Evolutionary conservation across 148 eudicot genomes (phyloP).

Genomic region (Persicaria maculosa): DNA sequence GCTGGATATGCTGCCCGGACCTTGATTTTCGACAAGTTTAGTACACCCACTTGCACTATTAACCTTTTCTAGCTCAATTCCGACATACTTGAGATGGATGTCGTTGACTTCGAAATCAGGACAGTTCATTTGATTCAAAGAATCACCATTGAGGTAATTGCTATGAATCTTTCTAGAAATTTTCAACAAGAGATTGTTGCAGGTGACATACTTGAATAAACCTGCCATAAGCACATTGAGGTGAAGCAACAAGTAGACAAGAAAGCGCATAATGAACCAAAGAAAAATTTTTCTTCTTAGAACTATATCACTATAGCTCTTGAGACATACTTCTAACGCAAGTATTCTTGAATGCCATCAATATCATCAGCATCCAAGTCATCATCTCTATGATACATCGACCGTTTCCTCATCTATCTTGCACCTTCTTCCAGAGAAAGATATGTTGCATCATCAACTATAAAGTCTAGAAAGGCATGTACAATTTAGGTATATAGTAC

Average conservation of each 20-base stretch:
- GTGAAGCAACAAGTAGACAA: too few species aligned
- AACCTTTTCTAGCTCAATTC: conserved; percentile 5
- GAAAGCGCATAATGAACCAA: too few species aligned
- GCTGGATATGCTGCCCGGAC: conserved; percentile 19
- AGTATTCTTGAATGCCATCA: conserved; percentile 64
- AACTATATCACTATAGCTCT: conserved; percentile 49
- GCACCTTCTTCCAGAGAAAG: conserved; percentile 52
- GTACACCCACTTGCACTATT: conserved; percentile 24
- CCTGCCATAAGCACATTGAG: too few species aligned
- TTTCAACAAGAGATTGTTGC: conserved; percentile 62
- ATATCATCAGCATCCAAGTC: conserved; percentile 62
- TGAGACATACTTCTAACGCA: conserved; percentile 60
- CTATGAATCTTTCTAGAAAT: conserved; percentile 37
- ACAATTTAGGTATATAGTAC: too few species aligned
- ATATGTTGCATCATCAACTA: conserved; percentile 49
- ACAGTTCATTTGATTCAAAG: conserved; percentile 7
- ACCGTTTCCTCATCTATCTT: conserved; percentile 54
- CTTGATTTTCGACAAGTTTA: conserved; percentile 18
- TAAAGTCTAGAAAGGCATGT: conserved; percentile 59
- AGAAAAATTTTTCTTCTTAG: too few species aligned
- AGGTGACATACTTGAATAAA: too few species aligned
- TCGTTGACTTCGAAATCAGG: background rate
- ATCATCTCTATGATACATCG: conserved; percentile 48
- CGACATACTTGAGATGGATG: background rate
- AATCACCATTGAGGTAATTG: conserved; percentile 20